Evolutionary conservation across 163 green algal genomes (phyloP).

Genomic region (Prototheca stagnorum): DNA sequence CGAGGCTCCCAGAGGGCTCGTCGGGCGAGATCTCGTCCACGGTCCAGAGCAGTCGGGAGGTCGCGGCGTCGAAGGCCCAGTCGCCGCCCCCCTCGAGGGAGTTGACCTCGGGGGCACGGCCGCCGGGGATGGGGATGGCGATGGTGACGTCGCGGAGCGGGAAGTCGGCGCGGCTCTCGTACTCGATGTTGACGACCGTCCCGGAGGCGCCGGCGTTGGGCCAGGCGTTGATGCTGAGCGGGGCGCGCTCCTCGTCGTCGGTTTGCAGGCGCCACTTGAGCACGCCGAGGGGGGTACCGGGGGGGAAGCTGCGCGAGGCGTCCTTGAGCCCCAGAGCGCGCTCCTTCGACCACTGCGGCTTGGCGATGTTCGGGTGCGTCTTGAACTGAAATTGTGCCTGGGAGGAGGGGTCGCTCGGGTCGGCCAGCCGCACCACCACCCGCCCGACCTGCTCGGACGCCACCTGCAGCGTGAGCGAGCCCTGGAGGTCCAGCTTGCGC

Average conservation of each 20-base stretch:
- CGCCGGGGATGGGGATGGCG: conserved; percentile 66
- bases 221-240: conserved; percentile 94
- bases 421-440: conserved; percentile 45
- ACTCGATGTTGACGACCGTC: conserved; percentile 99
- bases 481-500: conserved; percentile 88
- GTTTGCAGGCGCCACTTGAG: conserved; percentile 93
- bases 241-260: conserved; percentile 60
- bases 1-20: conserved; percentile 74
- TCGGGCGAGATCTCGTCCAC: conserved; percentile 82
- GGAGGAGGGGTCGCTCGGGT: conserved; percentile 17
- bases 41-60: conserved; percentile 60
- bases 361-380: conserved; percentile 99
- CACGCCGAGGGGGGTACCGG: conserved; percentile 71
- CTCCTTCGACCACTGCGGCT: conserved; percentile 52
- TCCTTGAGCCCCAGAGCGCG: conserved; percentile 82
- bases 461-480: conserved; percentile 78
- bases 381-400: conserved; percentile 95
- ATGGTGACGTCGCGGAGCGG: conserved; percentile 87
- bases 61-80: conserved; percentile 65
- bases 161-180: conserved; percentile 61
- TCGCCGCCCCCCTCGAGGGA: conserved; percentile 88
- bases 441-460: neutral
- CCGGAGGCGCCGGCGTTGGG: conserved; percentile 67
- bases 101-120: conserved; percentile 62
- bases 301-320: conserved; percentile 77